Percentiles rank a stretch among this genome's conserved stretches.
phyloP scores from a whole-genome alignment of 257 asterid genomes.

The Solanum ahanhuiri region DNA sequence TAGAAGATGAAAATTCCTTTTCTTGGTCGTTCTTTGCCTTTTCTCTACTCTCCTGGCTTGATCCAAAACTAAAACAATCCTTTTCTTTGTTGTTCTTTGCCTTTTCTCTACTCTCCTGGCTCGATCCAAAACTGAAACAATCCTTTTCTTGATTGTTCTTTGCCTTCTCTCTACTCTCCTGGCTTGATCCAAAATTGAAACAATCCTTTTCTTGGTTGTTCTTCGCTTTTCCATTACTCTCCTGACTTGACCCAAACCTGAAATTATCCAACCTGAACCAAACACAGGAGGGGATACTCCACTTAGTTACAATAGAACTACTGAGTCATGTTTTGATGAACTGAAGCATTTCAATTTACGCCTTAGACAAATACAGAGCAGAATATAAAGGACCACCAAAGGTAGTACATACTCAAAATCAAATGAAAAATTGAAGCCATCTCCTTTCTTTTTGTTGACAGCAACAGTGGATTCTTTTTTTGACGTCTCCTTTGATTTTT shows the following conservation, averaged over 20 bases:
- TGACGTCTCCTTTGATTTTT: slow-evolving; percentile 41
- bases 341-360: not conserved
- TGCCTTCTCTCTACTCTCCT: slow-evolving; percentile 25
- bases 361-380: not conserved
- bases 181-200: not conserved
- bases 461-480: slow-evolving; percentile 31
- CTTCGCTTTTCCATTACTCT: slow-evolving; percentile 30
- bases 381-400: not conserved
- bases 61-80: slow-evolving; percentile 13
- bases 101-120: not conserved
- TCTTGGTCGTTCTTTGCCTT: slow-evolving; percentile 15
- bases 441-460: slow-evolving; percentile 42
- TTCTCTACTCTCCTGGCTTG: not conserved
- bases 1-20: slow-evolving; percentile 24
- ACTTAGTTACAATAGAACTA: not conserved
- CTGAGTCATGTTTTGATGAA: not conserved
- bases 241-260: slow-evolving; percentile 34
- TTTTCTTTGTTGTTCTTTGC: slow-evolving; percentile 19
- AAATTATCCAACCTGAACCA: slow-evolving; percentile 50
- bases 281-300: slow-evolving; percentile 6
- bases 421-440: slow-evolving; percentile 53
- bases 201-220: slow-evolving; percentile 14
- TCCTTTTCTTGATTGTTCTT: slow-evolving; percentile 17
- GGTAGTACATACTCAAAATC: slow-evolving; percentile 69
- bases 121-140: not conserved